A percentile compares a stretch with the other conserved stretches of the same genome.
phyloP scores from a whole-genome alignment of 192 early-diverging fungal genomes.

The Endogone sp. region DNA sequence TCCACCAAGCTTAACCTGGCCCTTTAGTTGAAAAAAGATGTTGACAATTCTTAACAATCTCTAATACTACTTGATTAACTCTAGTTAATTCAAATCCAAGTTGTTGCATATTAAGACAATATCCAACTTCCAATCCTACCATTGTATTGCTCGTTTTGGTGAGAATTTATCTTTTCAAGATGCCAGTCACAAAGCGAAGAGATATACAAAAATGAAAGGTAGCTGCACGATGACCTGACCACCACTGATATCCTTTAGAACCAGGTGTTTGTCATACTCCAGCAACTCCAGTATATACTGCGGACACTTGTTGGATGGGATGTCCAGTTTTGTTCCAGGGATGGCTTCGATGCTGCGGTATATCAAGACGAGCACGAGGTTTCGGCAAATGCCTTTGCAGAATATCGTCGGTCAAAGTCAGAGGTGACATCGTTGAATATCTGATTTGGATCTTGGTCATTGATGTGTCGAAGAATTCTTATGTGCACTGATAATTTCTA shows the following conservation, averaged over 20 bases:
- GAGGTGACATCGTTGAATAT: constrained; percentile 7
- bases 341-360: constrained; percentile 3
- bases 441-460: constrained; percentile 8
- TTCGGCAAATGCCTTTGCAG: neutral
- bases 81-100: too few relatives aligned
- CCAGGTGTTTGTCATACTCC: neutral
- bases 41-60: too few relatives aligned
- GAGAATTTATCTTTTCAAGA: too few relatives aligned
- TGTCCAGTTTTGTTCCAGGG: constrained; percentile 7
- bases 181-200: too few relatives aligned
- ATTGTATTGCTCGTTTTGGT: too few relatives aligned
- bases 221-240: too few relatives aligned
- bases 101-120: too few relatives aligned
- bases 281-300: neutral
- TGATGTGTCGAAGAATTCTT: neutral
- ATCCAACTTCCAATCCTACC: too few relatives aligned
- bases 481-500: neutral
- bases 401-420: neutral
- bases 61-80: too few relatives aligned
- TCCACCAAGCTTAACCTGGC: too few relatives aligned
- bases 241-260: constrained; percentile 5
- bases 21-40: too few relatives aligned
- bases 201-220: too few relatives aligned
- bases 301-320: constrained; percentile 3
- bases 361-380: constrained; percentile 1